Percentiles rank a stretch among this genome's conserved stretches.
Evolutionary conservation across 148 eudicot genomes (phyloP).

Genomic region (Rhododendron vialii): DNA sequence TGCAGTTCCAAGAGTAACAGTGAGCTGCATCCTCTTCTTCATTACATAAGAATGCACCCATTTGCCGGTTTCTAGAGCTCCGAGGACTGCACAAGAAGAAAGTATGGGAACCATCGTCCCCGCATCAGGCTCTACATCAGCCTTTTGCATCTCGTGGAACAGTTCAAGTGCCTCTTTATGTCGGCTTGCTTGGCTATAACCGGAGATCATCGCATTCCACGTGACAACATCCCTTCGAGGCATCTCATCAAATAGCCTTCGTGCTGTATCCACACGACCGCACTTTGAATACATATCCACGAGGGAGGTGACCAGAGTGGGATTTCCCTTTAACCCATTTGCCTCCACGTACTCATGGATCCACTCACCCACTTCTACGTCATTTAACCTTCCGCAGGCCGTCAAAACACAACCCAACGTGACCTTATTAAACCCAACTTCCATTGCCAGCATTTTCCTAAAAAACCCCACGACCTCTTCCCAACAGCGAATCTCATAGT

Average conservation of each 20-base stretch:
- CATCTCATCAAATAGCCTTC: slow-evolving; percentile 29
- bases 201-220: slow-evolving; percentile 44
- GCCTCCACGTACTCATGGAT: slow-evolving; percentile 23
- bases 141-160: slow-evolving; percentile 31
- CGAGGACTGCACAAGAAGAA: slow-evolving; percentile 36
- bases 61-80: slow-evolving; percentile 36
- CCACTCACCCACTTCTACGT: slow-evolving; percentile 36
- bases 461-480: slow-evolving; percentile 28
- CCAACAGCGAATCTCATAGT: slow-evolving; percentile 27
- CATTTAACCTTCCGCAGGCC: slow-evolving; percentile 29
- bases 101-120: slow-evolving; percentile 35
- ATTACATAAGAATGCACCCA: slow-evolving; percentile 38
- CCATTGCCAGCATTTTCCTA: slow-evolving; percentile 19
- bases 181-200: slow-evolving; percentile 25
- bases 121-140: slow-evolving; percentile 28
- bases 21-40: slow-evolving; percentile 25
- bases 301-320: slow-evolving; percentile 29
- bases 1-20: slow-evolving; percentile 30
- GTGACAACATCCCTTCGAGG: slow-evolving; percentile 32
- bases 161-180: slow-evolving; percentile 33
- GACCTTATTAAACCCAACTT: slow-evolving; percentile 21
- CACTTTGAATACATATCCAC: slow-evolving; percentile 41
- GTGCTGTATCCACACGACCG: slow-evolving; percentile 27
- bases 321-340: slow-evolving; percentile 26
- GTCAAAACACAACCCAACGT: slow-evolving; percentile 35